Percentiles rank a stretch among this genome's conserved stretches.
Conservation (phyloP, 108 stramenopile genomes). For the Nitzschia putrida region DNA sequence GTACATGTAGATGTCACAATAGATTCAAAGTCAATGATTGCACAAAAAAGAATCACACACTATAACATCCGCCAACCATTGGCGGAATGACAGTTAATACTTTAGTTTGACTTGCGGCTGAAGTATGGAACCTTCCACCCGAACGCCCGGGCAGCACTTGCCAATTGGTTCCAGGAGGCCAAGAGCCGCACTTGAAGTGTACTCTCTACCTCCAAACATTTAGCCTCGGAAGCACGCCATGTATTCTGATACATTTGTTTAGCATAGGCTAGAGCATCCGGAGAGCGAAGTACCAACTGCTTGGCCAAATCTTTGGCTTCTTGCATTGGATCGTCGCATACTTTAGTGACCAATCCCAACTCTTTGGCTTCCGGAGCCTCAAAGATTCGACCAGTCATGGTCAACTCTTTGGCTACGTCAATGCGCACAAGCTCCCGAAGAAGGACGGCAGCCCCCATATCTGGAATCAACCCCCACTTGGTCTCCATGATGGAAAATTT, state of each 20-base stretch:
- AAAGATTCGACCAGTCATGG: slow-evolving; percentile 83
- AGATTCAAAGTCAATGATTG: too few species aligned
- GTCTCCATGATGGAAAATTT: slow-evolving; percentile 88
- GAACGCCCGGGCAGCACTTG: slow-evolving; percentile 72
- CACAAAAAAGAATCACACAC: too few species aligned
- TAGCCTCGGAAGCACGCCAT: slow-evolving; percentile 66
- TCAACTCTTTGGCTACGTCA: slow-evolving; percentile 86
- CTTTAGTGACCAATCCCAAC: slow-evolving; percentile 76
- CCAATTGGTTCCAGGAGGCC: slow-evolving; percentile 82
- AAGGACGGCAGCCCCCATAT: slow-evolving; percentile 80
- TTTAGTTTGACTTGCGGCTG: slow-evolving; percentile 39
- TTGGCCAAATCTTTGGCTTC: slow-evolving; percentile 72
- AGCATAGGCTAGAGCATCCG: slow-evolving; percentile 79
- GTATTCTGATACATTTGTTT: slow-evolving; percentile 82
- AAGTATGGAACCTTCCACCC: slow-evolving; percentile 77
- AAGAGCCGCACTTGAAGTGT: slow-evolving; percentile 69
- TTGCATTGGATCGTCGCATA: slow-evolving; percentile 73
- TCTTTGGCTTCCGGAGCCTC: slow-evolving; percentile 64
- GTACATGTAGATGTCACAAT: too few species aligned
- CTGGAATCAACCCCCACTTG: slow-evolving; percentile 90
- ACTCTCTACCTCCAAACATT: slow-evolving; percentile 69
- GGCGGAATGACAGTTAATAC: too few species aligned
- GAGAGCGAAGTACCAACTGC: slow-evolving; percentile 69
- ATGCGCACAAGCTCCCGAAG: slow-evolving; percentile 74
- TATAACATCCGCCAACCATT: too few species aligned